phyloP scores from a whole-genome alignment of 2,329 filamentous ascomycete species.

The Penicillium sp. region DNA sequence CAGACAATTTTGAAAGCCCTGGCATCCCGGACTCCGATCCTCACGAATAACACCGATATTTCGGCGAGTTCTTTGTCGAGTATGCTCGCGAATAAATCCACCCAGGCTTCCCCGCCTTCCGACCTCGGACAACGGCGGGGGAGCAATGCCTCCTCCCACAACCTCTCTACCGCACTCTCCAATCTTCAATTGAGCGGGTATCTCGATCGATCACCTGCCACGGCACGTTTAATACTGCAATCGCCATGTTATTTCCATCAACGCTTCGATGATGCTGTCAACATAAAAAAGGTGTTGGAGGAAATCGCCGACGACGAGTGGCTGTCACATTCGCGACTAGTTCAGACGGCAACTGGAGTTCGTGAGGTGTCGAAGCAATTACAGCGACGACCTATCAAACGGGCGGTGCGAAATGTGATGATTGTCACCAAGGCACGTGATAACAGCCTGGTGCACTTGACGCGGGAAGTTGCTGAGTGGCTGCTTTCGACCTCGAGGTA shows the following conservation, averaged over 20 bases:
- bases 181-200: constrained; percentile 46
- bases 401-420: constrained; percentile 92
- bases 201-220: constrained; percentile 44
- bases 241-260: constrained; percentile 98
- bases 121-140: constrained; percentile 35
- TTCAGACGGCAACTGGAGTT: constrained; percentile 92
- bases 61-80: constrained; percentile 59
- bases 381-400: constrained; percentile 84
- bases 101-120: constrained; percentile 15
- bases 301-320: constrained; percentile 85
- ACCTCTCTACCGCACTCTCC: constrained; percentile 59
- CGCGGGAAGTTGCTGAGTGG: constrained; percentile 83
- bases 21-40: constrained; percentile 58
- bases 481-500: constrained; percentile 85
- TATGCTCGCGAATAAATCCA: constrained; percentile 49
- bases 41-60: constrained; percentile 51
- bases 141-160: constrained; percentile 52
- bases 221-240: constrained; percentile 64
- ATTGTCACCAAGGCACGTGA: constrained; percentile 97
- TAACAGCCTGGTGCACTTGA: constrained; percentile 86
- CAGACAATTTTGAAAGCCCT: constrained; percentile 82
- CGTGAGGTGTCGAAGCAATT: constrained; percentile 94
- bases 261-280: constrained; percentile 91
- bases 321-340: constrained; percentile 88
- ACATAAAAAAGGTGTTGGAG: constrained; percentile 90